Evolutionary conservation across 1,139 yeast genomes (phyloP).

Genomic region (Entelexis sorbosivorans): DNA sequence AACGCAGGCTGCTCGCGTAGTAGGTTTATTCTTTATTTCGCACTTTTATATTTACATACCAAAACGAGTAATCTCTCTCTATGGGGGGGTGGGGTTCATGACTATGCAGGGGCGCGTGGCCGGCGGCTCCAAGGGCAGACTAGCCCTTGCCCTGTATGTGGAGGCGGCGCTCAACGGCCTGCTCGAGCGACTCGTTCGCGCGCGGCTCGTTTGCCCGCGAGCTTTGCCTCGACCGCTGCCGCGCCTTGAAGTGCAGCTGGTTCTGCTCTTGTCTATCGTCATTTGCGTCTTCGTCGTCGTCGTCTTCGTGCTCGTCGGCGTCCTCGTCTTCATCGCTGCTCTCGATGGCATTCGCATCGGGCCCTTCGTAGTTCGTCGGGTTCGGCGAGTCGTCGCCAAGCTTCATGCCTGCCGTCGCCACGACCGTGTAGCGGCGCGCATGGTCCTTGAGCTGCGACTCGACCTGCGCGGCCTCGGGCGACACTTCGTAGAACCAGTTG

Average conservation of each 20-base stretch:
- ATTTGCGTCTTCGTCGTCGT: neutral
- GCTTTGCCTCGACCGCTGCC: neutral
- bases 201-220: neutral
- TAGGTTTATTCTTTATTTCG: neutral
- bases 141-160: conserved; percentile 1
- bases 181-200: conserved; percentile 2
- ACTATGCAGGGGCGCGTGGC: neutral
- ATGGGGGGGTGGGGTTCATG: too few relatives aligned
- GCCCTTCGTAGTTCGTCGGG: neutral
- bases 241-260: neutral
- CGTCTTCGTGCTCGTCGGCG: neutral
- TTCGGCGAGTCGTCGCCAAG: conserved; percentile 20
- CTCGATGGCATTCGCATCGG: conserved; percentile 8
- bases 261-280: neutral
- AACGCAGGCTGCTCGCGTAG: too few relatives aligned
- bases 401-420: conserved; percentile 22
- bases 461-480: conserved; percentile 28
- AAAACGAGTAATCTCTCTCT: neutral
- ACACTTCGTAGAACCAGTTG: conserved; percentile 70
- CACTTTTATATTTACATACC: conserved; percentile 2
- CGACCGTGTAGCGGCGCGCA: conserved; percentile 23
- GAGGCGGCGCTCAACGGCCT: conserved; percentile 4
- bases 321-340: conserved; percentile 9
- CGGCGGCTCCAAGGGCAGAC: neutral
- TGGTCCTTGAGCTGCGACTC: conserved; percentile 22